Evolutionary conservation across 106 monocot species (phyloP).

Genomic region (Iris macrosiphon): DNA sequence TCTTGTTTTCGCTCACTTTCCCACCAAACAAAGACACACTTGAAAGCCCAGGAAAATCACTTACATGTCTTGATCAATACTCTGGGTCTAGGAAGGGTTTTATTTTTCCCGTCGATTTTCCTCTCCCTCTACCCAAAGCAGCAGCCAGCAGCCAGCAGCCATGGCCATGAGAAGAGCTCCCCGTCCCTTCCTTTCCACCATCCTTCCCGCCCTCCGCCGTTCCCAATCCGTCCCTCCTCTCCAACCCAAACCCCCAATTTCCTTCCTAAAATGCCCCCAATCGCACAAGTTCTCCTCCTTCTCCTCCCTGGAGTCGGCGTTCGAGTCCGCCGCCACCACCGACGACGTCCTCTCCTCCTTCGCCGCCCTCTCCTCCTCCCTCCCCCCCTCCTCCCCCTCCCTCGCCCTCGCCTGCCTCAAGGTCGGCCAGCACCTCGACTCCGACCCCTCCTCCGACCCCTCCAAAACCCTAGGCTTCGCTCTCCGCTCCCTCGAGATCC

Average conservation of each 20-base stretch:
- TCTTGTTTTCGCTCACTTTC: no score
- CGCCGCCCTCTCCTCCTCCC: slow-evolving; percentile 30
- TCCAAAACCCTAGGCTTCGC: slow-evolving; percentile 46
- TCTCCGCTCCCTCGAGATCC: slow-evolving; percentile 48
- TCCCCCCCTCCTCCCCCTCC: slow-evolving; percentile 24
- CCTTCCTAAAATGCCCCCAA: slow-evolving; percentile 10
- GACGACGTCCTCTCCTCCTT: slow-evolving; percentile 59
- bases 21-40: no score
- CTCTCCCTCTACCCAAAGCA: no score
- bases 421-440: slow-evolving; percentile 70
- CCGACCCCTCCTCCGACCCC: slow-evolving; percentile 29
- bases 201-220: not conserved
- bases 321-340: slow-evolving; percentile 62
- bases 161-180: no score
- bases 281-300: slow-evolving; percentile 18
- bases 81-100: no score
- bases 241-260: not conserved
- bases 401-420: slow-evolving; percentile 86
- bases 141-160: no score
- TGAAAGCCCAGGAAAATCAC: no score
- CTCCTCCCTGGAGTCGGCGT: slow-evolving; percentile 38
- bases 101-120: no score
- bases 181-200: no score
- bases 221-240: not conserved
- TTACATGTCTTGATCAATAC: no score